phyloP scores from a whole-genome alignment of 805 yeast species.

The Monosporozyma servazzii region DNA sequence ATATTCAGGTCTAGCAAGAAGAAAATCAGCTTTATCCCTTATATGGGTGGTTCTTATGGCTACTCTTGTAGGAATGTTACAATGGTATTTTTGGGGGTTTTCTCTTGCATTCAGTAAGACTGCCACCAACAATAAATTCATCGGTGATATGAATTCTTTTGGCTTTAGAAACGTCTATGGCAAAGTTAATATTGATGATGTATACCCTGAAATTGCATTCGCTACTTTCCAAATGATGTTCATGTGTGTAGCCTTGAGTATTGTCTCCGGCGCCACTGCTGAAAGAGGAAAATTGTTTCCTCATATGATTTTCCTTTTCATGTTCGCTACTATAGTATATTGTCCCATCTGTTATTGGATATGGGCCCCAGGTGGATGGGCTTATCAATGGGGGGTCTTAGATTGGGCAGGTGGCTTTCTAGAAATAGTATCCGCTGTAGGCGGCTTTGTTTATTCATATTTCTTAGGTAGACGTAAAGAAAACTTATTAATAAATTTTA shows the following conservation, averaged over 20 bases:
- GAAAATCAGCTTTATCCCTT: conserved; percentile 83
- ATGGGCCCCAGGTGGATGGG: conserved; percentile 94
- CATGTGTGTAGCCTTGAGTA: conserved; percentile 83
- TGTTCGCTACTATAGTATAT: conserved; percentile 87
- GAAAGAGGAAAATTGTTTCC: conserved; percentile 90
- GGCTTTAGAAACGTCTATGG: conserved; percentile 70
- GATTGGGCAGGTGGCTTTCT: conserved; percentile 99
- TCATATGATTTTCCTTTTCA: conserved; percentile 66
- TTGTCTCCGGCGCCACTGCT: conserved; percentile 85
- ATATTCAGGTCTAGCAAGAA: conserved; percentile 82
- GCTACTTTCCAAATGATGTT: conserved; percentile 88
- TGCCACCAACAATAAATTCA: conserved; percentile 65
- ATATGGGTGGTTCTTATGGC: conserved; percentile 74
- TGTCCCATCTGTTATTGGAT: conserved; percentile 95
- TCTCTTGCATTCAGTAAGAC: conserved; percentile 78
- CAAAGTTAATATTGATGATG: conserved; percentile 17
- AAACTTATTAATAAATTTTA: conserved; percentile 65
- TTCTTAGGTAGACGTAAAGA: conserved; percentile 75
- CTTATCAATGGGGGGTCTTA: conserved; percentile 78
- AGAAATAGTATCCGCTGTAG: conserved; percentile 83
- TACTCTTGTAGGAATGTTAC: conserved; percentile 65
- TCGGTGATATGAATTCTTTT: conserved; percentile 77
- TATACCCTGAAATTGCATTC: conserved; percentile 76
- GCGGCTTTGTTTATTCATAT: conserved; percentile 79
- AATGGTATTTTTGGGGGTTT: conserved; percentile 99